A percentile compares a stretch with the other conserved stretches of the same genome.
phyloP scores from a whole-genome alignment of 345 rosid species.

The Salix arbutifolia region DNA sequence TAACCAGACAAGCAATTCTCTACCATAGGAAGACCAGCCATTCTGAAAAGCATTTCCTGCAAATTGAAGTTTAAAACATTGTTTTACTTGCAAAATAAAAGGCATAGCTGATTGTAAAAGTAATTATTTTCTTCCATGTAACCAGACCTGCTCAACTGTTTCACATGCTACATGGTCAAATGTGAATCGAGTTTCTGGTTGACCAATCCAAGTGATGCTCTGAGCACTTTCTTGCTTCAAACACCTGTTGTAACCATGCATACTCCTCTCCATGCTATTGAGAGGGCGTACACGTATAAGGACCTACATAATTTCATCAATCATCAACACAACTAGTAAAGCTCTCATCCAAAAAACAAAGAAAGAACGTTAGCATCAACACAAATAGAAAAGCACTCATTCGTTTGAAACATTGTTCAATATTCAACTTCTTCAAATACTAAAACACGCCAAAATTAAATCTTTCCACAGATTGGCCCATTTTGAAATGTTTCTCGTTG shows the following conservation, averaged over 20 bases:
- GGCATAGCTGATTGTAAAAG: background rate
- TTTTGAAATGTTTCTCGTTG: background rate
- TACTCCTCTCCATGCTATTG: constrained; percentile 68
- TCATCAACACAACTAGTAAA: background rate
- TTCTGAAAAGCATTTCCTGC: constrained; percentile 85
- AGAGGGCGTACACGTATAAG: constrained; percentile 85
- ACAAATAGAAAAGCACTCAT: background rate
- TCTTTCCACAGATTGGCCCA: background rate
- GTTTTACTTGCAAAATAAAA: background rate
- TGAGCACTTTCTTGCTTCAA: constrained; percentile 90
- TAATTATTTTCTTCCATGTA: constrained; percentile 2
- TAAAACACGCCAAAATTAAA: background rate
- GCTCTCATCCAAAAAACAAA: background rate
- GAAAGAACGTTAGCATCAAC: background rate
- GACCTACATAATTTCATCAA: constrained; percentile 41
- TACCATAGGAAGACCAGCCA: constrained; percentile 88
- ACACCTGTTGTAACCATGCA: constrained; percentile 70
- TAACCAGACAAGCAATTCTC: constrained; percentile 97
- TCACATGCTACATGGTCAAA: constrained; percentile 96
- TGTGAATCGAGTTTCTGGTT: constrained; percentile 77
- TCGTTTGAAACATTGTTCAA: background rate
- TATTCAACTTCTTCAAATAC: background rate
- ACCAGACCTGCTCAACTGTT: constrained; percentile 76
- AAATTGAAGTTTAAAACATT: constrained; percentile 12
- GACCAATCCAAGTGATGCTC: constrained; percentile 76